These are phyloP conservation scores for Lithospermum erythrorhizon DNA, from an alignment of 257 asterid genomes.

Conservation along the genomic window DNA sequence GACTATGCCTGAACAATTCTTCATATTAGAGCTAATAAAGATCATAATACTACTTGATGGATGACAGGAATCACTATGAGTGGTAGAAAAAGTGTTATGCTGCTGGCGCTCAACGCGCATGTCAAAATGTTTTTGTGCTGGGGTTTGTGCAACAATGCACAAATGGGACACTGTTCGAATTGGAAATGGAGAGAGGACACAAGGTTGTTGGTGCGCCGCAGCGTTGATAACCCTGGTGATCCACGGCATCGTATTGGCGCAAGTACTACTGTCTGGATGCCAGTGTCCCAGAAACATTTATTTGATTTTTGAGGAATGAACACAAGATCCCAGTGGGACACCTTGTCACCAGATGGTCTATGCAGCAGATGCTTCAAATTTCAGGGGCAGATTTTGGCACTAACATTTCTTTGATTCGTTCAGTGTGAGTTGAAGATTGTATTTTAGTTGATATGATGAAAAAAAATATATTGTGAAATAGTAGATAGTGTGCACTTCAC, in stretches of 20 bases:
- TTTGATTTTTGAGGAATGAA: conserved; percentile 57
- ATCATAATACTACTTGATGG: conserved; percentile 5
- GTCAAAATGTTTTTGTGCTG: conserved; percentile 56
- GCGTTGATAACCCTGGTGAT: conserved; percentile 53
- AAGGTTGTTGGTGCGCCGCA: conserved; percentile 50
- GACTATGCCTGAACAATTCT: neutral
- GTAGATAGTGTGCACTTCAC: too few relatives aligned
- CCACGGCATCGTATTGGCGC: conserved; percentile 83
- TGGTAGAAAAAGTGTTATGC: conserved; percentile 49
- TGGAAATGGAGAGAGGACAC: conserved; percentile 32
- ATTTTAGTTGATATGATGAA: neutral
- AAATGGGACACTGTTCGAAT: conserved; percentile 62
- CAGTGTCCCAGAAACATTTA: conserved; percentile 35
- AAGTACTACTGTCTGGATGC: conserved; percentile 58
- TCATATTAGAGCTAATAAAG: neutral
- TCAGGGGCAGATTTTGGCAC: conserved; percentile 63
- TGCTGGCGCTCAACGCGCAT: conserved; percentile 73
- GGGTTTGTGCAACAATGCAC: conserved; percentile 52
- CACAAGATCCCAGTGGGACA: conserved; percentile 65
- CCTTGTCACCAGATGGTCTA: conserved; percentile 49
- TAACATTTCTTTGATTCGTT: conserved; percentile 37
- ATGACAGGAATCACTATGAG: conserved; percentile 34
- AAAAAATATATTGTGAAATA: too few relatives aligned
- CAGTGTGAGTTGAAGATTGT: conserved; percentile 38
- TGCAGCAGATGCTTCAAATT: conserved; percentile 47